Conservation (phyloP, 441 rosid genomes). For the Erodium moschatum region DNA sequence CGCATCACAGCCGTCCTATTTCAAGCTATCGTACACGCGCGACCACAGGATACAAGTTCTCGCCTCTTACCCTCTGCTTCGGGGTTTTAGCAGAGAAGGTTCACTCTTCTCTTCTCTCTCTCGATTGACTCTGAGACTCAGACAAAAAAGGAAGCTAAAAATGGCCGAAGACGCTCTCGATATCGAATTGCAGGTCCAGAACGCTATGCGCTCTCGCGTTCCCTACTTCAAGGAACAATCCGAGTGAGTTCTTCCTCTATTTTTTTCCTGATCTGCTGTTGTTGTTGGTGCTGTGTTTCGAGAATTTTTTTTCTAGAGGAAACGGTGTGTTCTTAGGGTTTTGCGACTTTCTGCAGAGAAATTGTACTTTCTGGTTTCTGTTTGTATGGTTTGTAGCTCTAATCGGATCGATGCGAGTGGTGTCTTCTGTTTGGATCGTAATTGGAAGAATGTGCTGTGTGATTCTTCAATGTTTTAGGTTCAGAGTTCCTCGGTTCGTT, state of each 20-base stretch:
- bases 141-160: not conserved
- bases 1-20: not conserved
- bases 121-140: not conserved
- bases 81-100: not conserved
- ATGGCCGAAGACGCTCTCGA: slow-evolving; percentile 21
- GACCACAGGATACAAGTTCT: not conserved
- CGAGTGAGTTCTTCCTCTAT: slow-evolving; percentile 31
- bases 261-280: not conserved
- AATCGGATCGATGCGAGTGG: not conserved
- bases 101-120: not conserved
- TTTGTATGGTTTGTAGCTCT: not conserved
- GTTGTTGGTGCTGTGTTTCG: not conserved
- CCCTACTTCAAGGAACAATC: slow-evolving; percentile 51
- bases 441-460: not conserved
- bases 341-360: not conserved
- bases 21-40: not conserved
- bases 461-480: not conserved
- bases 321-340: not conserved
- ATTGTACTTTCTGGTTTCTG: not conserved
- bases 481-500: not conserved
- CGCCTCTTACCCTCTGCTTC: not conserved
- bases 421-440: not conserved
- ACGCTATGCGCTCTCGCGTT: slow-evolving; percentile 66
- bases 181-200: slow-evolving; percentile 47
- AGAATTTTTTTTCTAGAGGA: not conserved